phyloP scores from a whole-genome alignment of 1,284 basidiomycete species.

The Caloboletus inedulis region DNA sequence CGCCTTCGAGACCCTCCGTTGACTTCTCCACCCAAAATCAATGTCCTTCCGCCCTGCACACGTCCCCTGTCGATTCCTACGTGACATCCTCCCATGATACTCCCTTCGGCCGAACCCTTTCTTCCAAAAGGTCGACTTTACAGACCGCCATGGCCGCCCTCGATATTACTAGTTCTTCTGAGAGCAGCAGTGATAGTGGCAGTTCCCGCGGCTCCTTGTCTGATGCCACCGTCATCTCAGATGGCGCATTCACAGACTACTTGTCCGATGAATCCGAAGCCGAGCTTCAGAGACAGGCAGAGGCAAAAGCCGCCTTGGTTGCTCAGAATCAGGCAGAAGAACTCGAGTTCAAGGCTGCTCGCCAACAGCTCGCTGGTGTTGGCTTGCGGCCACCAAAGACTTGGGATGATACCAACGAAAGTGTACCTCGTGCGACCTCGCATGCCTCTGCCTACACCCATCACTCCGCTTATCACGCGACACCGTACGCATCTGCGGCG shows the following conservation, averaged over 20 bases:
- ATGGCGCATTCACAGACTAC: constrained; percentile 81
- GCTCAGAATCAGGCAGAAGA: constrained; percentile 79
- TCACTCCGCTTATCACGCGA: constrained; percentile 29
- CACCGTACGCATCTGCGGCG: constrained; percentile 25
- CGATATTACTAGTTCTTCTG: constrained; percentile 35
- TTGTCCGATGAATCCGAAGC: constrained; percentile 81
- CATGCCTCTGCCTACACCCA: constrained; percentile 28
- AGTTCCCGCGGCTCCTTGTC: constrained; percentile 53
- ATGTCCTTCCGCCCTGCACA: constrained; percentile 21
- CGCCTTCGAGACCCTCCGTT: constrained; percentile 22
- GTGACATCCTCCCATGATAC: constrained; percentile 23
- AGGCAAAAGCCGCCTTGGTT: constrained; percentile 64
- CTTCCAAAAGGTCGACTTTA: constrained; percentile 35
- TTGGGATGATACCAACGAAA: constrained; percentile 62
- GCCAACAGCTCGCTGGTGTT: constrained; percentile 69
- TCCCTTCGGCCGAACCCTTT: constrained; percentile 24
- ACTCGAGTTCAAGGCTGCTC: constrained; percentile 71
- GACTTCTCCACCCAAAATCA: constrained; percentile 22
- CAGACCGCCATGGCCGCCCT: constrained; percentile 39
- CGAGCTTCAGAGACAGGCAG: constrained; percentile 77
- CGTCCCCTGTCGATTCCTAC: constrained; percentile 19
- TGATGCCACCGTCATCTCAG: constrained; percentile 73
- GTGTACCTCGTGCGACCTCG: constrained; percentile 26
- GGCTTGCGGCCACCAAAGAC: constrained; percentile 70
- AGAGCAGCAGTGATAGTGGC: constrained; percentile 57